A percentile compares a stretch with the other conserved stretches of the same genome.
Conservation (phyloP, 2,329 filamentous ascomycete genomes). For the Ophiostoma perfectum region DNA sequence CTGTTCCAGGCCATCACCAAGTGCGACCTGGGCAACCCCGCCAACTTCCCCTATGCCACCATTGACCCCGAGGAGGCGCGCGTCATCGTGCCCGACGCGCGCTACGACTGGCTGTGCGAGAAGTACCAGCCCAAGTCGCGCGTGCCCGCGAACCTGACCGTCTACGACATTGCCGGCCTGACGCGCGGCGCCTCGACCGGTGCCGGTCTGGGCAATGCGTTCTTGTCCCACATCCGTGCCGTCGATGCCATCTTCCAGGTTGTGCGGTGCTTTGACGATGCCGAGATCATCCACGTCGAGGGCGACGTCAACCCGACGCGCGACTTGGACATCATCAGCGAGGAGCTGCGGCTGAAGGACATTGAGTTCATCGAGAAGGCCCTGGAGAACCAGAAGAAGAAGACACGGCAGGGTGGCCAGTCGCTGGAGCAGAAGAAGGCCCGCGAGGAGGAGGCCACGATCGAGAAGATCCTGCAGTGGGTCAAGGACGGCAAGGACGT, state of each 20-base stretch:
- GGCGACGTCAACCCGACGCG: constrained; percentile 93
- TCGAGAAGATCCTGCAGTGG: constrained; percentile 80
- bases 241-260: constrained; percentile 98
- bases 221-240: constrained; percentile 96
- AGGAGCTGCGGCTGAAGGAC: constrained; percentile 95
- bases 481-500: constrained; percentile 89
- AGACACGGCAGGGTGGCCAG: constrained; percentile 89
- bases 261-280: constrained; percentile 95
- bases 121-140: constrained; percentile 97
- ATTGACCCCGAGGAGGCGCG: constrained; percentile 98
- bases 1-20: constrained; percentile 99
- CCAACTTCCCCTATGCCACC: constrained; percentile 98
- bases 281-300: constrained; percentile 99
- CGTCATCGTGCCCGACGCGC: constrained; percentile 91
- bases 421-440: constrained; percentile 97
- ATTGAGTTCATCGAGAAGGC: constrained; percentile 98
- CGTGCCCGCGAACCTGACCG: constrained; percentile 95
- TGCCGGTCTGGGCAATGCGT: constrained; percentile 93
- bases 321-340: constrained; percentile 93
- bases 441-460: constrained; percentile 86
- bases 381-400: constrained; percentile 85
- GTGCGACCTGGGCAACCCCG: constrained; percentile 93
- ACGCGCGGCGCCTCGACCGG: constrained; percentile 94
- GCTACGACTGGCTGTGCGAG: constrained; percentile 90
- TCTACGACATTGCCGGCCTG: constrained; percentile 97